Conservation (phyloP, 2,329 filamentous ascomycete genomes). For the Cladophialophora exuberans region DNA sequence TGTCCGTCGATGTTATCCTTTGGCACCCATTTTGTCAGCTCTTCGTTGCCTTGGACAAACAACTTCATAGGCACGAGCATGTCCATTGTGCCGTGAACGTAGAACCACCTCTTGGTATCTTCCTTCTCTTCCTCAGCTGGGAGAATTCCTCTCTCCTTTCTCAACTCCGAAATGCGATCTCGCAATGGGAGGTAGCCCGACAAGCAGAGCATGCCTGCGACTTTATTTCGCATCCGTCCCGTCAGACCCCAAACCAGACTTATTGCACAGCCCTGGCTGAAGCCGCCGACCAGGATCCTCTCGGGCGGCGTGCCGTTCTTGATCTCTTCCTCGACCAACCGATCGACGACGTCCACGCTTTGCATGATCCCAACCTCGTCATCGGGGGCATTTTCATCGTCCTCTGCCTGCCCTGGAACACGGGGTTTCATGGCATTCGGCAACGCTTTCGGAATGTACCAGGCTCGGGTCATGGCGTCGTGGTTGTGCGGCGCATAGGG, state of each 20-base stretch:
- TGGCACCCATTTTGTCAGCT: slow-evolving; percentile 42
- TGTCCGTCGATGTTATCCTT: slow-evolving; percentile 41
- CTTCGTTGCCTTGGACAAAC: slow-evolving; percentile 46
- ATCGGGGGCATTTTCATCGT: slow-evolving; percentile 48
- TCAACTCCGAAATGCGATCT: slow-evolving; percentile 43
- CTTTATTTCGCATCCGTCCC: slow-evolving; percentile 36
- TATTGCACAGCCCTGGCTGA: slow-evolving; percentile 54
- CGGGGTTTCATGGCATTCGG: slow-evolving; percentile 43
- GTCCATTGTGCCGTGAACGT: slow-evolving; percentile 53
- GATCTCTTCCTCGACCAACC: slow-evolving; percentile 47
- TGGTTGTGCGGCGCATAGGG: slow-evolving; percentile 54
- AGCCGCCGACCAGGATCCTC: slow-evolving; percentile 52
- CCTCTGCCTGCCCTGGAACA: slow-evolving; percentile 42
- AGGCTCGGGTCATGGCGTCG: slow-evolving; percentile 43
- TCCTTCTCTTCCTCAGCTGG: slow-evolving; percentile 36
- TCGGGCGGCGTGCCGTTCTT: slow-evolving; percentile 45
- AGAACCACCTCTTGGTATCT: slow-evolving; percentile 47
- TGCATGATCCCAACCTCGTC: slow-evolving; percentile 50
- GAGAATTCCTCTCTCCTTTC: slow-evolving; percentile 39
- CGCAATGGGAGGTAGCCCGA: slow-evolving; percentile 53
- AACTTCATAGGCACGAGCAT: slow-evolving; percentile 52
- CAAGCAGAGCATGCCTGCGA: slow-evolving; percentile 48
- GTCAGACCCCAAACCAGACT: slow-evolving; percentile 48
- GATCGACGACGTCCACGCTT: slow-evolving; percentile 46
- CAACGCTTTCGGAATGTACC: slow-evolving; percentile 54